Percentiles rank a stretch among this genome's conserved stretches.
These are phyloP conservation scores for Chlamydomonas asymmetrica DNA, from an alignment of 139 green algal genomes.

Conservation along the genomic window DNA sequence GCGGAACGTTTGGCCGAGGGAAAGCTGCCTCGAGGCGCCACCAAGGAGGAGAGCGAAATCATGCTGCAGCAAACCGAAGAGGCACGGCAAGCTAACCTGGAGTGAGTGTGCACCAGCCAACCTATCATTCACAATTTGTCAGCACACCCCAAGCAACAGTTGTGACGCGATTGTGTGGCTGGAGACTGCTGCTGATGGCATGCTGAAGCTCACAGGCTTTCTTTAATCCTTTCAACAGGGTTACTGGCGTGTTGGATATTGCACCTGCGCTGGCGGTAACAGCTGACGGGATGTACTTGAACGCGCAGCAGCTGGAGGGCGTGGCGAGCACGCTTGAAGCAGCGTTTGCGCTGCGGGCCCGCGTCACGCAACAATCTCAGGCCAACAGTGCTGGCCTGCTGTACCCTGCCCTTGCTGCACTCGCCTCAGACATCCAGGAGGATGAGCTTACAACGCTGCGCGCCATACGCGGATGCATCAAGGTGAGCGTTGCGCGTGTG, in stretches of 20 bases:
- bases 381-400: background rate
- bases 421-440: conserved; percentile 41
- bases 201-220: background rate
- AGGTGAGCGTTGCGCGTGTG: conserved; percentile 27
- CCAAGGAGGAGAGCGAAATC: conserved; percentile 53
- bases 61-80: conserved; percentile 78
- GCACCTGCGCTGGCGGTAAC: conserved; percentile 54
- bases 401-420: conserved; percentile 42
- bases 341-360: conserved; percentile 18
- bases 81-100: conserved; percentile 45
- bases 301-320: conserved; percentile 66
- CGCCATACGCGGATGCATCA: conserved; percentile 52
- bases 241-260: conserved; percentile 60
- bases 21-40: conserved; percentile 48
- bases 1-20: conserved; percentile 44
- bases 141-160: background rate
- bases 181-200: too few relatives aligned
- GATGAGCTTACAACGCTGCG: conserved; percentile 43
- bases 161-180: background rate
- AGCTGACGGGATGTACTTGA: conserved; percentile 39
- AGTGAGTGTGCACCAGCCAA: conserved; percentile 7
- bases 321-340: conserved; percentile 65
- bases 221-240: too few relatives aligned
- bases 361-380: background rate
- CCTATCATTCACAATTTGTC: too few relatives aligned